Evolutionary conservation across 352 stramenopile species (phyloP).

Genomic region (Phytopythium vexans): DNA sequence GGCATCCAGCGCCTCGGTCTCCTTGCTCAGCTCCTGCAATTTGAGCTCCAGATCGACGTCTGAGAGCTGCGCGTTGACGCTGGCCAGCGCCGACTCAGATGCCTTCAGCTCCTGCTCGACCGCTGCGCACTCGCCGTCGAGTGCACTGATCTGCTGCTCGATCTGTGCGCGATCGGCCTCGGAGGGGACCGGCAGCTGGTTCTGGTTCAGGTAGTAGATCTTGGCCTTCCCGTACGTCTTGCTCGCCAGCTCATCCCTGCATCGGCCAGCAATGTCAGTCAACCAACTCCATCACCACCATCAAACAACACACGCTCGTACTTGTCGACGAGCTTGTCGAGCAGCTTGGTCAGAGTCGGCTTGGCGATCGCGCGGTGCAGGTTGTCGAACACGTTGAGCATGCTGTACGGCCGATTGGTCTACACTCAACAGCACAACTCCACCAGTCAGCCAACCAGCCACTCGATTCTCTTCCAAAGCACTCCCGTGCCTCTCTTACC

Average conservation of each 20-base stretch:
- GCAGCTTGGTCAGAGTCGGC: slow-evolving; percentile 64
- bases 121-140: slow-evolving; percentile 37
- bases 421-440: slow-evolving; percentile 4
- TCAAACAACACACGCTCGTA: slow-evolving; percentile 14
- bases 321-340: slow-evolving; percentile 69
- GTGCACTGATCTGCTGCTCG: slow-evolving; percentile 51
- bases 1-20: slow-evolving; percentile 29
- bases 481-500: slow-evolving; percentile 13
- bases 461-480: slow-evolving; percentile 2
- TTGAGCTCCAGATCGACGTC: slow-evolving; percentile 53
- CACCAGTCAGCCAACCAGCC: slow-evolving; percentile 1
- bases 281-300: background rate
- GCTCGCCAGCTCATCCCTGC: slow-evolving; percentile 53
- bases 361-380: slow-evolving; percentile 74
- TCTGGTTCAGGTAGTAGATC: slow-evolving; percentile 85
- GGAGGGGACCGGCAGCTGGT: slow-evolving; percentile 56
- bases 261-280: slow-evolving; percentile 4
- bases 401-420: slow-evolving; percentile 78
- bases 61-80: slow-evolving; percentile 63
- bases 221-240: slow-evolving; percentile 82
- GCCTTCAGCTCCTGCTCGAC: slow-evolving; percentile 60
- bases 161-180: slow-evolving; percentile 31
- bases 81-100: slow-evolving; percentile 33
- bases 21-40: slow-evolving; percentile 42
- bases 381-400: slow-evolving; percentile 86